A percentile compares a stretch with the other conserved stretches of the same genome.
Conservation (phyloP, 306 rosid species). For the Prunus davidiana region DNA sequence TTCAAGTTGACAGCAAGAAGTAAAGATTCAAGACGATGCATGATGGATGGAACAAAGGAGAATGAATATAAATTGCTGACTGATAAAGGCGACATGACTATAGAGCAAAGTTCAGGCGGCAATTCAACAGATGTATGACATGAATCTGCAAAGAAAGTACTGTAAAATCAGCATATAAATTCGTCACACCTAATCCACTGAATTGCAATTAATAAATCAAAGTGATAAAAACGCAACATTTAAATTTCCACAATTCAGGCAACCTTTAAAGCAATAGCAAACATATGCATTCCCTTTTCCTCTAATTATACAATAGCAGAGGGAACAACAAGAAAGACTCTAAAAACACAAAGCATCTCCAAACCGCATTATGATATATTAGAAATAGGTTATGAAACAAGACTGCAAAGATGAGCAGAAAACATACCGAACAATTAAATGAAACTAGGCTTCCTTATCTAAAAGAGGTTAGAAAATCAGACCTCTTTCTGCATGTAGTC, state of each 20-base stretch:
- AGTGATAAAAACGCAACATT: no score
- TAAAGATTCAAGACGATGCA: conserved; percentile 72
- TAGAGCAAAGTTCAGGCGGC: conserved; percentile 72
- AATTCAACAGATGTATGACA: conserved; percentile 45
- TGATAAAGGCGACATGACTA: conserved; percentile 65
- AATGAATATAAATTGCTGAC: conserved; percentile 44
- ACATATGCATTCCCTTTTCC: no score
- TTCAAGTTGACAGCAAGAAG: conserved; percentile 60
- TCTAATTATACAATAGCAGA: no score
- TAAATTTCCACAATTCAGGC: no score
- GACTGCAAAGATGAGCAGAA: not conserved
- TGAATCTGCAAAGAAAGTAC: conserved; percentile 38
- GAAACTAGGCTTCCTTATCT: not conserved
- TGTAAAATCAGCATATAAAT: no score
- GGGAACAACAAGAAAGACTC: no score
- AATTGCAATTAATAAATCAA: no score
- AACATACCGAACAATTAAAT: not conserved
- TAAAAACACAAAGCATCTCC: no score
- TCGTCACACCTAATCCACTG: no score
- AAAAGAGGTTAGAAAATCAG: not conserved
- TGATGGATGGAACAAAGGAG: conserved; percentile 63
- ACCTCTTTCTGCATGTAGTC: conserved; percentile 55
- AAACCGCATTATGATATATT: no score
- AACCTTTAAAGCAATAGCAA: no score
- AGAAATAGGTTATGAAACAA: not conserved